A percentile compares a stretch with the other conserved stretches of the same genome.
phyloP scores from a whole-genome alignment of 257 asterid genomes.

The Solanum arcanum region DNA sequence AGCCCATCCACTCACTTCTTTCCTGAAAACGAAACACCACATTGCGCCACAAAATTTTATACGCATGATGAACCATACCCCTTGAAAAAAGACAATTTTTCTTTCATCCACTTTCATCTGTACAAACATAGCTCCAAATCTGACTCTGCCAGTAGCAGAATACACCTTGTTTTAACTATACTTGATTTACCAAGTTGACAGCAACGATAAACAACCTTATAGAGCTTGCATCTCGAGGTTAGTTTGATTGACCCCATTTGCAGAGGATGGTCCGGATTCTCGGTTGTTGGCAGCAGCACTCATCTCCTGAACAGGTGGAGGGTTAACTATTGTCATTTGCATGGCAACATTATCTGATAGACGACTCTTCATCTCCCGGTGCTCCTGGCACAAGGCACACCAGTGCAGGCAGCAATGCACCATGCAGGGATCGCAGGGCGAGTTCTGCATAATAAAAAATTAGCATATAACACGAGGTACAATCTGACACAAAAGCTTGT shows the following conservation, averaged over 20 bases:
- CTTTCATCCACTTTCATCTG: background rate
- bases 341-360: constrained; percentile 43
- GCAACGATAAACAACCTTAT: background rate
- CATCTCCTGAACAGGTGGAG: constrained; percentile 86
- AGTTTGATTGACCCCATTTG: constrained; percentile 36
- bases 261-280: constrained; percentile 33
- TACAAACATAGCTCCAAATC: background rate
- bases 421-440: constrained; percentile 95
- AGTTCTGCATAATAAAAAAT: constrained; percentile 41
- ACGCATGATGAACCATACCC: background rate
- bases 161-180: background rate
- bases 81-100: background rate
- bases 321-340: constrained; percentile 85
- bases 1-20: background rate
- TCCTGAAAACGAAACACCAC: background rate
- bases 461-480: background rate
- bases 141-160: background rate
- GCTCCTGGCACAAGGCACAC: constrained; percentile 99
- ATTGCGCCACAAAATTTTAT: background rate
- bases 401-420: constrained; percentile 95
- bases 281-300: constrained; percentile 15
- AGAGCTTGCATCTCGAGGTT: constrained; percentile 72
- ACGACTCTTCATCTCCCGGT: constrained; percentile 87
- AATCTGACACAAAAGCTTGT: background rate
- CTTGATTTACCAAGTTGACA: background rate